Conservation (phyloP, 345 rosid genomes). For the Euphorbia lathyris region DNA sequence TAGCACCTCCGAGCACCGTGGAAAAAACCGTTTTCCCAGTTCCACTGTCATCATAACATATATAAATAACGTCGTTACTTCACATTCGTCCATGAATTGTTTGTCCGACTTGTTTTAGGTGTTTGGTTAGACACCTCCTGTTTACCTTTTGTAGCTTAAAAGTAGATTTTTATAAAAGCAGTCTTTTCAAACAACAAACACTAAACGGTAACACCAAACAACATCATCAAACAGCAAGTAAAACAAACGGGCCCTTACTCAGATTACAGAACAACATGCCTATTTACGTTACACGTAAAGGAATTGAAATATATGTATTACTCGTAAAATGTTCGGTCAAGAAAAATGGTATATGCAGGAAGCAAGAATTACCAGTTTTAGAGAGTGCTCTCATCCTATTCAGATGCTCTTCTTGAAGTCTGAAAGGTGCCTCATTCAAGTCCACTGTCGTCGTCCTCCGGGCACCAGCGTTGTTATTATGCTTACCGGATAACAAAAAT, state of each 20-base stretch:
- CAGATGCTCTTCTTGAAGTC: slow-evolving; percentile 65
- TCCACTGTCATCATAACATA: slow-evolving; percentile 57
- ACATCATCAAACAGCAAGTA: too few species aligned
- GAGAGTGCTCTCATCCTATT: slow-evolving; percentile 60
- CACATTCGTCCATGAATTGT: not conserved
- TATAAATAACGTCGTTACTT: not conserved
- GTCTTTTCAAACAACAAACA: too few species aligned
- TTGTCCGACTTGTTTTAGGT: not conserved
- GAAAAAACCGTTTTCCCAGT: slow-evolving; percentile 73
- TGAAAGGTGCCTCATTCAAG: slow-evolving; percentile 63
- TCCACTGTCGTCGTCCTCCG: slow-evolving; percentile 50
- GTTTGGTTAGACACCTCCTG: too few species aligned
- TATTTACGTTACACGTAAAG: not conserved
- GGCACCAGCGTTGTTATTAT: slow-evolving; percentile 25
- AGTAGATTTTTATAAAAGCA: too few species aligned
- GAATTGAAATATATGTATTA: too few species aligned
- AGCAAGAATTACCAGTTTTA: slow-evolving; percentile 50
- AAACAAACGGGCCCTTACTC: too few species aligned
- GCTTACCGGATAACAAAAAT: slow-evolving; percentile 45
- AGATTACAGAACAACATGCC: too few species aligned
- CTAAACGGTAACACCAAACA: too few species aligned
- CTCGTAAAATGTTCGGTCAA: not conserved
- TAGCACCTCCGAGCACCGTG: slow-evolving; percentile 64
- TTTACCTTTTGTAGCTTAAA: too few species aligned
- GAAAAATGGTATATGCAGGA: not conserved